These are phyloP conservation scores for Triticum urartu DNA, from an alignment of 176 grass and related monocot species.

Conservation along the genomic window DNA sequence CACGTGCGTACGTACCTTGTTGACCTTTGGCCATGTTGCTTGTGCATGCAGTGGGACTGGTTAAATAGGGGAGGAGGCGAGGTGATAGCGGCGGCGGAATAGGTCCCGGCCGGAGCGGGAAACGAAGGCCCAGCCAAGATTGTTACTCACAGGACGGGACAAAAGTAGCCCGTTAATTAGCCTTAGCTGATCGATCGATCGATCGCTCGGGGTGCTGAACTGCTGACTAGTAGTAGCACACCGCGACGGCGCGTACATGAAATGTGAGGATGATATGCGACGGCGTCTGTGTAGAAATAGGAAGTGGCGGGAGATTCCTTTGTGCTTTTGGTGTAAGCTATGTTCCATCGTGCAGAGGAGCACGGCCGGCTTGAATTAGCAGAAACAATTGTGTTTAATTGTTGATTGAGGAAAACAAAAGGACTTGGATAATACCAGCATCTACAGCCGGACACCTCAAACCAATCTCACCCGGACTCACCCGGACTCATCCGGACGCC, in stretches of 20 bases:
- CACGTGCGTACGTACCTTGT: neutral
- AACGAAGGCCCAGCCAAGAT: neutral
- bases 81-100: neutral
- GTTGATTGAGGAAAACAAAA: no score
- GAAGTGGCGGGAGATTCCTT: neutral
- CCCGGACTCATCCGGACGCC: no score
- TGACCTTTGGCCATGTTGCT: neutral
- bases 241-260: neutral
- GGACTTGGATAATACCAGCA: no score
- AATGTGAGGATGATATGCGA: neutral
- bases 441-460: no score
- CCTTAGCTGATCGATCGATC: neutral
- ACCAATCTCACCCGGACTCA: no score
- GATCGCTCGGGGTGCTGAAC: neutral
- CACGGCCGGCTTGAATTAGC: no score
- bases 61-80: neutral
- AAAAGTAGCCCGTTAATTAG: neutral
- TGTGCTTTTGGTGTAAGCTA: constrained; percentile 4
- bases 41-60: constrained; percentile 15
- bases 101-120: neutral
- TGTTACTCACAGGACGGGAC: neutral
- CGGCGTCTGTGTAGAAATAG: neutral
- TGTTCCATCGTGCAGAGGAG: neutral
- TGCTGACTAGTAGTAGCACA: neutral
- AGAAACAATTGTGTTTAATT: no score